Conservation (phyloP, 192 early-diverging fungal species). For the Obelidium mucronatum region DNA sequence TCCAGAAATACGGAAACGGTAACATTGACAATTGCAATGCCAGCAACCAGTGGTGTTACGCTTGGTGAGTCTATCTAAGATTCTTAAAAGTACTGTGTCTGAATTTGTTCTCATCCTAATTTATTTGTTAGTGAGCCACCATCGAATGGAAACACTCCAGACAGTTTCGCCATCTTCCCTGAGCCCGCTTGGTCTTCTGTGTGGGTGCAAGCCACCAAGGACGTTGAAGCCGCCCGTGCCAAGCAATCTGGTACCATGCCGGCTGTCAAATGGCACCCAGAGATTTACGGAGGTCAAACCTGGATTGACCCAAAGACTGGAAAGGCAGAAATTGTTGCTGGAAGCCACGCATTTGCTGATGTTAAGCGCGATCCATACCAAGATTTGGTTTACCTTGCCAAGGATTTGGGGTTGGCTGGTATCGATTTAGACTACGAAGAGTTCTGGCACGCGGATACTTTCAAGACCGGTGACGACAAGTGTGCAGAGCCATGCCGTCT, state of each 20-base stretch:
- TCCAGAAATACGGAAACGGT: constrained; percentile 2
- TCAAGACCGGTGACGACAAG: too few species aligned
- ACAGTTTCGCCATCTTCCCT: constrained; percentile 15
- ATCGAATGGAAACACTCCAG: constrained; percentile 13
- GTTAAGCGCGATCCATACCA: constrained; percentile 10
- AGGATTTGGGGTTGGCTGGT: constrained; percentile 9
- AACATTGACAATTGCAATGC: constrained; percentile 1
- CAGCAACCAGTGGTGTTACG: constrained; percentile 13
- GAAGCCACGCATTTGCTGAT: not conserved
- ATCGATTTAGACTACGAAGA: constrained; percentile 13
- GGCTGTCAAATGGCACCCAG: constrained; percentile 25
- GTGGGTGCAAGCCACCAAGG: constrained; percentile 9
- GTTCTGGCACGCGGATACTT: too few species aligned
- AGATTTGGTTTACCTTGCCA: too few species aligned
- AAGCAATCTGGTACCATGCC: not conserved
- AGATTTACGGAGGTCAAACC: not conserved
- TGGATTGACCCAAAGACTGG: not conserved
- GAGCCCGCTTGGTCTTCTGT: constrained; percentile 1
- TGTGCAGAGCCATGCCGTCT: constrained; percentile 3
- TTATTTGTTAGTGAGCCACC: constrained; percentile 20
- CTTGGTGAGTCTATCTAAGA: too few species aligned
- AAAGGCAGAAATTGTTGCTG: not conserved
- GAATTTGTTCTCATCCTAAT: too few species aligned
- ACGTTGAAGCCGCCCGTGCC: not conserved
- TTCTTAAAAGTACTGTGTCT: too few species aligned